These are phyloP conservation scores for Auricularia sp. DNA, from an alignment of 768 basidiomycete genomes.

Conservation along the genomic window DNA sequence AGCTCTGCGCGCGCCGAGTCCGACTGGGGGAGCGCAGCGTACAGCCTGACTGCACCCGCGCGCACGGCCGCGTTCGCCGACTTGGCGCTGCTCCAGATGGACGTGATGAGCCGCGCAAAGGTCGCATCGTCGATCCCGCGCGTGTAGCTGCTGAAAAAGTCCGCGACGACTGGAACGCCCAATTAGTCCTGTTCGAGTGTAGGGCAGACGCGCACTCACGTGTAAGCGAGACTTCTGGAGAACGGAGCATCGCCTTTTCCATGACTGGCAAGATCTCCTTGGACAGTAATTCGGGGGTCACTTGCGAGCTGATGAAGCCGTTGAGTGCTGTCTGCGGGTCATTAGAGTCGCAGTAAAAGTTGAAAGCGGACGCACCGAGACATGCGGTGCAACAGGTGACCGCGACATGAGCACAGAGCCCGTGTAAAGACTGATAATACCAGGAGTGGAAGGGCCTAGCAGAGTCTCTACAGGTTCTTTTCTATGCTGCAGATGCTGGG, in stretches of 20 bases:
- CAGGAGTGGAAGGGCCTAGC: slow-evolving; percentile 24
- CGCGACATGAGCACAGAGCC: slow-evolving; percentile 60
- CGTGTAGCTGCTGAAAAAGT: slow-evolving; percentile 48
- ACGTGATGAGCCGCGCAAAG: slow-evolving; percentile 47
- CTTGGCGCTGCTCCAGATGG: slow-evolving; percentile 59
- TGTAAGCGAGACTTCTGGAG: slow-evolving; percentile 66
- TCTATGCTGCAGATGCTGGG: slow-evolving; percentile 49
- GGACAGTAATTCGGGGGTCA: slow-evolving; percentile 43
- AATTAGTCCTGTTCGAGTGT: slow-evolving; percentile 5
- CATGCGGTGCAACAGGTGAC: slow-evolving; percentile 46
- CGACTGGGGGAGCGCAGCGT: slow-evolving; percentile 36
- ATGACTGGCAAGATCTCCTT: slow-evolving; percentile 54
- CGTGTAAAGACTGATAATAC: slow-evolving; percentile 50
- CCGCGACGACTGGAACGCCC: slow-evolving; percentile 35
- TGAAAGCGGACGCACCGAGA: slow-evolving; percentile 35
- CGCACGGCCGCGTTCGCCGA: slow-evolving; percentile 62
- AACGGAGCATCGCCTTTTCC: slow-evolving; percentile 72
- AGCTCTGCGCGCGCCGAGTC: slow-evolving; percentile 52
- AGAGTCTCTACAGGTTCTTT: slow-evolving; percentile 25
- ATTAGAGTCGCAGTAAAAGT: background rate
- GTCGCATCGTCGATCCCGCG: slow-evolving; percentile 37
- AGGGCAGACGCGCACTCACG: slow-evolving; percentile 31
- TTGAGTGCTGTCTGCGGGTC: slow-evolving; percentile 37
- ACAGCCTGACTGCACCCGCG: slow-evolving; percentile 43
- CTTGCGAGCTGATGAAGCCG: slow-evolving; percentile 49